These are phyloP conservation scores for Microsporum audouinii DNA, from an alignment of 2,329 filamentous ascomycete species.

Conservation along the genomic window DNA sequence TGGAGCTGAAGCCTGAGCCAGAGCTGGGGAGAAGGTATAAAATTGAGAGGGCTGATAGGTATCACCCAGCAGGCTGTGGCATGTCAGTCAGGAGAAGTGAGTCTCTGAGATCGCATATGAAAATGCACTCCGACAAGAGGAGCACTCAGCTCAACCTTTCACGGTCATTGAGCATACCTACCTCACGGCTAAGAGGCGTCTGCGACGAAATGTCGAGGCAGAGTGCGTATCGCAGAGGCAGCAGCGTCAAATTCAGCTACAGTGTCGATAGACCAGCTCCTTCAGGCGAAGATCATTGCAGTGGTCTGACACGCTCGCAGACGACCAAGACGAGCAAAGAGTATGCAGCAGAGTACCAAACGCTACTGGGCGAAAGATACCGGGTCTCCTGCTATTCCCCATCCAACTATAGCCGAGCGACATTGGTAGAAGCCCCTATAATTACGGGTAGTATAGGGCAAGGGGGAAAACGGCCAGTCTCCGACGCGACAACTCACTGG, in stretches of 20 bases:
- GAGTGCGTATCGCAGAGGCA: neutral
- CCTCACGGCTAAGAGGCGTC: neutral
- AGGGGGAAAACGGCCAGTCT: neutral
- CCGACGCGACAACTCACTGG: neutral
- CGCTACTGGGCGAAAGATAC: neutral
- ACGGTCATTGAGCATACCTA: neutral
- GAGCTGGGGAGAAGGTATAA: neutral
- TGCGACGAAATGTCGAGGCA: neutral
- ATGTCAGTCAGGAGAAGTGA: neutral
- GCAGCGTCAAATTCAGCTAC: neutral
- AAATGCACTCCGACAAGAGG: neutral
- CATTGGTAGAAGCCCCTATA: neutral
- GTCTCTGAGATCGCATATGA: neutral
- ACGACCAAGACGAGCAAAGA: slow-evolving; percentile 6
- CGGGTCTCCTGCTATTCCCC: neutral
- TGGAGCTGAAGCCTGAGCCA: neutral
- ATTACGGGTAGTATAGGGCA: neutral
- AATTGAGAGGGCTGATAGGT: neutral
- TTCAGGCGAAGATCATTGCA: neutral
- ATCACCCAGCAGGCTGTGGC: neutral
- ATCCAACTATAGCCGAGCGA: neutral
- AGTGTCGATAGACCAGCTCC: neutral
- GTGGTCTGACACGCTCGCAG: neutral
- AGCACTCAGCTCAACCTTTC: neutral
- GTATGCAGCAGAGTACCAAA: slow-evolving; percentile 6